phyloP scores from a whole-genome alignment of 805 yeast species.

The Metschnikowia bowlesiae region DNA sequence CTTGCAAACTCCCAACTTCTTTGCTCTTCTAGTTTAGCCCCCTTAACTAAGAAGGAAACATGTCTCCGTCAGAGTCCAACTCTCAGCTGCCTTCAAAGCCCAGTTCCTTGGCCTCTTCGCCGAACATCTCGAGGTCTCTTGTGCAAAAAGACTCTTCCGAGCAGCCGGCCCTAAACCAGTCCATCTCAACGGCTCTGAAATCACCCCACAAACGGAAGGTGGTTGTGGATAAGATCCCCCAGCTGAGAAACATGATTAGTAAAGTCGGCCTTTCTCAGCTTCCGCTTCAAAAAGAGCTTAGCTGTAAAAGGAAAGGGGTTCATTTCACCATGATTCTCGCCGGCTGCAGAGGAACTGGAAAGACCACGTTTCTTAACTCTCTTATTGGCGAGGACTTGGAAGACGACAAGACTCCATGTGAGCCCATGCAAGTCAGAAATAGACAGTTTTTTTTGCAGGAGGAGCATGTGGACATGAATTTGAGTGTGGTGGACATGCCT shows the following conservation, averaged over 20 bases:
- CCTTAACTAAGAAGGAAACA: not conserved
- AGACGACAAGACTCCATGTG: constrained; percentile 5
- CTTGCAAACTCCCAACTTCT: not conserved
- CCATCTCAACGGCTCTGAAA: not conserved
- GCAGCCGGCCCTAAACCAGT: not conserved
- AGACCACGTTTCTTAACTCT: constrained; percentile 24
- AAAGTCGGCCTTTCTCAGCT: constrained; percentile 19
- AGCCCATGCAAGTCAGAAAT: constrained; percentile 14
- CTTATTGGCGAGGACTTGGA: constrained; percentile 19
- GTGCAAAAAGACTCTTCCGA: not conserved
- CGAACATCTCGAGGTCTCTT: not conserved
- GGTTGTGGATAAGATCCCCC: constrained; percentile 13
- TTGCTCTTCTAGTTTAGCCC: not conserved
- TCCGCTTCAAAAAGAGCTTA: constrained; percentile 28
- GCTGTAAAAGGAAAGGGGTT: constrained; percentile 26
- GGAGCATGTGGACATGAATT: constrained; percentile 51
- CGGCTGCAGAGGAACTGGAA: constrained; percentile 28
- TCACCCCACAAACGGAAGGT: constrained; percentile 8
- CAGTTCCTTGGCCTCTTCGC: not conserved
- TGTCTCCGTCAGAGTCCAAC: constrained; percentile 2
- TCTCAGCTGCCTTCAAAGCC: constrained; percentile 1
- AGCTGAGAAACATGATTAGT: constrained; percentile 14
- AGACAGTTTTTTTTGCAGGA: constrained; percentile 51
- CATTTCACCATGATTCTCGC: constrained; percentile 37
- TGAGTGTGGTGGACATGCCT: constrained; percentile 66